A percentile compares a stretch with the other conserved stretches of the same genome.
Evolutionary conservation across 2,329 filamentous ascomycete genomes (phyloP).

Genomic region (Monosporascus sp.): DNA sequence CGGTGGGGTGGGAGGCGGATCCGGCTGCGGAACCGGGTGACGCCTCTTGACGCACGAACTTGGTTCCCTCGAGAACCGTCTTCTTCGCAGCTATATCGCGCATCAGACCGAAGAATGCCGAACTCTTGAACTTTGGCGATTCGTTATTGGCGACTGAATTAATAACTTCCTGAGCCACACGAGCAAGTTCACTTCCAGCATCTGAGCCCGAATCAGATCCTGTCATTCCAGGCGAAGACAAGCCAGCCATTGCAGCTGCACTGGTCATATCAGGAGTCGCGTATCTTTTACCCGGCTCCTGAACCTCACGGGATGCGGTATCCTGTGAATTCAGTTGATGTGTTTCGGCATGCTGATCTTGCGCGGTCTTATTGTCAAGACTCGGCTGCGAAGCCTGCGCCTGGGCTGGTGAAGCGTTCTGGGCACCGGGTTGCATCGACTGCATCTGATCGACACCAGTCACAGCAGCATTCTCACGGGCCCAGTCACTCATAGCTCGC

Average conservation of each 20-base stretch:
- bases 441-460: background rate
- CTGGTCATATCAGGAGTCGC: no score
- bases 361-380: background rate
- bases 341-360: constrained; percentile 17
- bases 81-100: constrained; percentile 66
- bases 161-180: constrained; percentile 66
- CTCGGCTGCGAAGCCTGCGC: constrained; percentile 9
- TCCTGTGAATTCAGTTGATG: constrained; percentile 23
- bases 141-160: constrained; percentile 63
- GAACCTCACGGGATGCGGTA: constrained; percentile 1
- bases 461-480: constrained; percentile 7
- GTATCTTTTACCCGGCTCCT: no score
- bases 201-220: constrained; percentile 15
- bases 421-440: background rate
- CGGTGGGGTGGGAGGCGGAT: constrained; percentile 1
- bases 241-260: no score
- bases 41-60: constrained; percentile 44
- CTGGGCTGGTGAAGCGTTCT: background rate
- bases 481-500: constrained; percentile 17
- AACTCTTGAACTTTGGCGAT: constrained; percentile 71
- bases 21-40: background rate
- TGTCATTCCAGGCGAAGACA: no score
- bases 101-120: constrained; percentile 73
- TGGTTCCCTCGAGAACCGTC: constrained; percentile 66
- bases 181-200: constrained; percentile 62